Conservation (phyloP, 1,284 basidiomycete species). For the Mycena citricolor region DNA sequence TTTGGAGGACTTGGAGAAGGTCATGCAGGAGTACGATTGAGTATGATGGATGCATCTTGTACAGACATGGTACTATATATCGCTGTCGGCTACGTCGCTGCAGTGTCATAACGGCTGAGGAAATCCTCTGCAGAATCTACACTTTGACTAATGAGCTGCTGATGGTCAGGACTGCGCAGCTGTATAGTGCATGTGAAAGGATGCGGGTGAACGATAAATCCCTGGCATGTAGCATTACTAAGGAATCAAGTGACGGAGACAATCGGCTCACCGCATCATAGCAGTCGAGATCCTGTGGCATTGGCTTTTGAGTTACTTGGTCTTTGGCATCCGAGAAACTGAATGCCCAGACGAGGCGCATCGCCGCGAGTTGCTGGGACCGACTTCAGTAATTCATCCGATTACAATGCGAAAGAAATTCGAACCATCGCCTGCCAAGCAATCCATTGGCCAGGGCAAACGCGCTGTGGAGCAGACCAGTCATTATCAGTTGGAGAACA, state of each 20-base stretch:
- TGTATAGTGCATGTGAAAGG: constrained; percentile 21
- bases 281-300: constrained; percentile 14
- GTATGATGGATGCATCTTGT: no score
- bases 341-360: constrained; percentile 28
- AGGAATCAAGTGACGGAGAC: neutral
- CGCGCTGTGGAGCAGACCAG: constrained; percentile 16
- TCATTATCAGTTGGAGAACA: neutral
- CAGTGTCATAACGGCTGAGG: no score
- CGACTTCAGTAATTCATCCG: no score
- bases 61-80: no score
- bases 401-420: no score
- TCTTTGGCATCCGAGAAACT: constrained; percentile 19
- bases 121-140: no score
- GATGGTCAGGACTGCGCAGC: constrained; percentile 2
- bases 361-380: constrained; percentile 24
- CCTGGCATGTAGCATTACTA: neutral
- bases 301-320: constrained; percentile 14
- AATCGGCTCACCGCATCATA: neutral
- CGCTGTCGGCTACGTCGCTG: no score
- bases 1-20: constrained; percentile 15
- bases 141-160: neutral
- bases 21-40: constrained; percentile 17
- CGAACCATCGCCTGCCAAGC: constrained; percentile 20
- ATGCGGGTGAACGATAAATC: constrained; percentile 14
- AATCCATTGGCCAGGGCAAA: constrained; percentile 26